Evolutionary conservation across 1,139 yeast species (phyloP), one percentile per base, ranked within the genome.

Genomic region (Lodderomyces parapsilosis): DNA sequence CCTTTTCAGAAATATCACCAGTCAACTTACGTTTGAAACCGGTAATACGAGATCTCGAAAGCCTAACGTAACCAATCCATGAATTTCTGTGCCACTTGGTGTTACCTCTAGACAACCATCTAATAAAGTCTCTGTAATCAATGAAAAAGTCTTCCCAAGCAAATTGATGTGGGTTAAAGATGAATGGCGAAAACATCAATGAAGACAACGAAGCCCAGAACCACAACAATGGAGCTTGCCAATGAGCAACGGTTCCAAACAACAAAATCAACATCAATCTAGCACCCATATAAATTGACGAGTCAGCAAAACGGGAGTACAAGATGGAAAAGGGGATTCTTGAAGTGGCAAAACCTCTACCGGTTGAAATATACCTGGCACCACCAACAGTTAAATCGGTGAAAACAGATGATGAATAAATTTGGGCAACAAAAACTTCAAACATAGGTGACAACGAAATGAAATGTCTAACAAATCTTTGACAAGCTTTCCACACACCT

Each of bases 81-180:
- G 99, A 94, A 76, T 93, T 93, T 77, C 96, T 86, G 74, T 94
- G 99, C 93, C 96, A 93, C 69, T 91, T 89, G 60, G 94, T 86
- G 75, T 94, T 94, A 80, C 99, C 99, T 74, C 99, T 87, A 24
- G 96, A 88, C 66, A 93, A 74, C 99, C 99, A 93, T 74, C 99
- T 85, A 62, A 94, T 88, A 70, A 83, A 93, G 67, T 93, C 99
- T 71, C 99, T 87, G 82, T 94, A 93, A 68, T 93, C 99, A 69
- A 93, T 86, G 71, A 94, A 93, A 81, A 88, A 94, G 71, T 93
- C 99, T 66, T 90, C 95, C 96, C 96, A 90, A 45, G 99, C 87
- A 68, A 94, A 93, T 74, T 93, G 99, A 73, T 93, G 99, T 45
- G 99, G 99, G 74, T 93, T 93, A 80, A 89, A 93, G 51, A 93